phyloP scores from a whole-genome alignment of 2,329 filamentous ascomycete genomes.

The Diaporthe nobilis region DNA sequence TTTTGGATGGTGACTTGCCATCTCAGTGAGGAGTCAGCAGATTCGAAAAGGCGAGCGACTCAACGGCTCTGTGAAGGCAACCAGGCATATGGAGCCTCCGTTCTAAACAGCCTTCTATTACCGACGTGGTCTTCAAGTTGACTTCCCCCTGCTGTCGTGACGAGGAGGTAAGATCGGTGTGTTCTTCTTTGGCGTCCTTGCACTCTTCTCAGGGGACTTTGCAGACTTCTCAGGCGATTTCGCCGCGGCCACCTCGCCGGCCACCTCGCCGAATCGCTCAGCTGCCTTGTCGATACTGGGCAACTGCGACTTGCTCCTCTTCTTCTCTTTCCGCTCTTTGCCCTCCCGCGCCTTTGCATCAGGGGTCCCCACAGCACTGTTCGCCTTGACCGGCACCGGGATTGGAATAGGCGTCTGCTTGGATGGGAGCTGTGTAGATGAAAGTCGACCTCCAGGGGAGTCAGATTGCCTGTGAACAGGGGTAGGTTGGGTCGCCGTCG shows the following conservation, averaged over 20 bases:
- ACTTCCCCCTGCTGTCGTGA: conserved; percentile 11
- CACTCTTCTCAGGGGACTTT: not conserved
- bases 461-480: conserved; percentile 16
- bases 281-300: not conserved
- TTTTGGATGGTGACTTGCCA: not conserved
- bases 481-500: conserved; percentile 41
- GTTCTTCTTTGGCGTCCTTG: conserved; percentile 27
- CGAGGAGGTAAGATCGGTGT: conserved; percentile 33
- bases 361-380: not conserved
- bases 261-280: not conserved
- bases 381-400: conserved; percentile 1
- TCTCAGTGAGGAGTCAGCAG: not conserved
- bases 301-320: conserved; percentile 28
- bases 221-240: conserved; percentile 13
- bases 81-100: not conserved
- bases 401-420: conserved; percentile 38
- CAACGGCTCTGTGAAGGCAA: not conserved
- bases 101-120: no score
- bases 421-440: conserved; percentile 32
- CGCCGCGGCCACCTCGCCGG: conserved; percentile 3
- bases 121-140: not conserved
- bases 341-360: conserved; percentile 34
- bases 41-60: not conserved
- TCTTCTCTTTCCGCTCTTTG: conserved; percentile 32
- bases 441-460: conserved; percentile 35